Conservation (phyloP, 768 basidiomycete species). For the Kwoniella mangroviensis region DNA sequence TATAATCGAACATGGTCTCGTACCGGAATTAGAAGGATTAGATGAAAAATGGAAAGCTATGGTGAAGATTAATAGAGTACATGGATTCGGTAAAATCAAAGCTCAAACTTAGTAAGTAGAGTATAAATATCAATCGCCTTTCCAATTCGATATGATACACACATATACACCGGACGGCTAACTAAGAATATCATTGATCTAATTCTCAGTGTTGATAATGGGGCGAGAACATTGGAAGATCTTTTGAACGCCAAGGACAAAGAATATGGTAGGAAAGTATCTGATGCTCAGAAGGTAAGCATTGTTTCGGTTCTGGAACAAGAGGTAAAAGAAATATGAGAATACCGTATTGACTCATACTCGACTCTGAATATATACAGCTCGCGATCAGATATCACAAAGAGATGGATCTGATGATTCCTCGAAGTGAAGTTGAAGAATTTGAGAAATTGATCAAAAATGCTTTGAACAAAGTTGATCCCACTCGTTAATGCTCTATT, state of each 20-base stretch:
- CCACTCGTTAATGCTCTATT: too few species aligned
- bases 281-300: conserved; percentile 46
- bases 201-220: conserved; percentile 33
- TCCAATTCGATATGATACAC: too few species aligned
- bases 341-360: neutral
- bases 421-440: conserved; percentile 42
- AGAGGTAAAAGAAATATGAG: neutral
- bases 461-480: conserved; percentile 46
- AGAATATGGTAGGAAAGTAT: conserved; percentile 36
- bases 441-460: conserved; percentile 35
- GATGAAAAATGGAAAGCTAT: conserved; percentile 31
- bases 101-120: conserved; percentile 40
- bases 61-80: conserved; percentile 44
- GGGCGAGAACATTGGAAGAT: conserved; percentile 48
- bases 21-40: conserved; percentile 37
- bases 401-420: conserved; percentile 54
- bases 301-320: neutral
- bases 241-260: conserved; percentile 30
- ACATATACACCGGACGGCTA: too few species aligned
- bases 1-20: conserved; percentile 38
- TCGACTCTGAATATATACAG: conserved; percentile 18
- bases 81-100: conserved; percentile 44
- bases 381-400: conserved; percentile 44
- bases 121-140: too few species aligned
- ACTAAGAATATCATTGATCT: neutral